Percentiles rank a stretch among this genome's conserved stretches.
These are phyloP conservation scores for Aspergillus cristatus DNA, from an alignment of 495 filamentous ascomycete species.

Conservation along the genomic window DNA sequence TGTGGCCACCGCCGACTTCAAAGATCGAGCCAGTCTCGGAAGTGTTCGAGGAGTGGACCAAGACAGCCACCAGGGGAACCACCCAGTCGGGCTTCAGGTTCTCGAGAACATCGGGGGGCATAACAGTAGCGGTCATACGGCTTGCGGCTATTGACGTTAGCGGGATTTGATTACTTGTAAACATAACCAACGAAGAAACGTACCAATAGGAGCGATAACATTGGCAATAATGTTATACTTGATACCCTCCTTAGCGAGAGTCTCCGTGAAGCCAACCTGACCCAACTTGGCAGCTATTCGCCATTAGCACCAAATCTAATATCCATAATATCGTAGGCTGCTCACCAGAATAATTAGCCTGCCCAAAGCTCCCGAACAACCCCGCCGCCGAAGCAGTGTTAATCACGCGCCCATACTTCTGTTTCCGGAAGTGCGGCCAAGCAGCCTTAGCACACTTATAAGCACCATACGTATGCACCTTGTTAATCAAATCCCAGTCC, in stretches of 20 bases:
- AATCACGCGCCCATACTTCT: slow-evolving; percentile 94
- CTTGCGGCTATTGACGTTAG: slow-evolving; percentile 55
- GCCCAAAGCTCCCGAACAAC: slow-evolving; percentile 91
- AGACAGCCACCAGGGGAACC: slow-evolving; percentile 82
- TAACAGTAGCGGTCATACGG: slow-evolving; percentile 95
- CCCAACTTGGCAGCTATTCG: slow-evolving; percentile 76
- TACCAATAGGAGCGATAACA: slow-evolving; percentile 85
- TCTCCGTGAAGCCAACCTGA: slow-evolving; percentile 97
- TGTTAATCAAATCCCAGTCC: slow-evolving; percentile 93
- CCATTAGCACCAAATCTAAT: slow-evolving; percentile 9
- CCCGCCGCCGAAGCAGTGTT: slow-evolving; percentile 94
- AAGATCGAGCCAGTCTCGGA: slow-evolving; percentile 82
- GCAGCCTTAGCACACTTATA: slow-evolving; percentile 95
- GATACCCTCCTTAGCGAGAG: slow-evolving; percentile 89
- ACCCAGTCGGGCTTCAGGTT: slow-evolving; percentile 93
- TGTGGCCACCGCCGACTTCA: slow-evolving; percentile 87
- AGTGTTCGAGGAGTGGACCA: slow-evolving; percentile 83
- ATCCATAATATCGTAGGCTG: not conserved
- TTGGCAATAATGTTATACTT: slow-evolving; percentile 99
- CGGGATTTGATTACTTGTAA: too few species aligned
- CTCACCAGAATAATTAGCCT: slow-evolving; percentile 86
- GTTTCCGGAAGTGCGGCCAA: slow-evolving; percentile 97
- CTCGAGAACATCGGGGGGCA: slow-evolving; percentile 89
- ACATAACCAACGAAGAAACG: too few species aligned
- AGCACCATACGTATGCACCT: slow-evolving; percentile 87